Evolutionary conservation across 2,329 filamentous ascomycete genomes (phyloP).

Genomic region (Tolypocladium sp.): DNA sequence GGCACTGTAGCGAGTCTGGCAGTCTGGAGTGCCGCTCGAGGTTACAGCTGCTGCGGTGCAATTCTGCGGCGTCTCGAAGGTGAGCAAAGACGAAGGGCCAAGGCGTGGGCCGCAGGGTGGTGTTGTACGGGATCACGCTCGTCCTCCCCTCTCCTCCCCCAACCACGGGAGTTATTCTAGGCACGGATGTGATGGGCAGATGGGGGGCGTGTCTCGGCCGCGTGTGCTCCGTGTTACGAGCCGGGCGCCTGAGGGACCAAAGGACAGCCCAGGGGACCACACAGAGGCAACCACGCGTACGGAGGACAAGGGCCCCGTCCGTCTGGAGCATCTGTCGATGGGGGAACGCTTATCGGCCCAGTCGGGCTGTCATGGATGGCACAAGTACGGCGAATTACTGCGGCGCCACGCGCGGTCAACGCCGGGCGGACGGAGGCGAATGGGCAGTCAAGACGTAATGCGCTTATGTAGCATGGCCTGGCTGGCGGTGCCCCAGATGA

Average conservation of each 20-base stretch:
- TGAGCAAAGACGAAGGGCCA: not conserved
- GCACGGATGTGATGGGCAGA: not conserved
- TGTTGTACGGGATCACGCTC: not conserved
- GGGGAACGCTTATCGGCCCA: not conserved
- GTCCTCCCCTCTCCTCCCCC: not conserved
- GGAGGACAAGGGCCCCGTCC: too few relatives aligned
- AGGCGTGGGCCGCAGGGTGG: not conserved
- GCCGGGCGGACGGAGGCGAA: conserved; percentile 8
- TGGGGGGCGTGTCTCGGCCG: not conserved
- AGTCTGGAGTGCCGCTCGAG: not conserved
- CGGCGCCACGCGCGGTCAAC: not conserved
- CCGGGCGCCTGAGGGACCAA: not conserved
- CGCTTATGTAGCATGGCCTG: conserved; percentile 10
- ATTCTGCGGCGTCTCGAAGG: not conserved
- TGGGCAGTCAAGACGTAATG: conserved; percentile 16
- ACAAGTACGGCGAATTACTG: not conserved
- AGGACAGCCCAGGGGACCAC: not conserved
- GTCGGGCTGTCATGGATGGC: not conserved
- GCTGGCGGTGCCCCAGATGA: too few relatives aligned
- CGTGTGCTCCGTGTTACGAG: not conserved
- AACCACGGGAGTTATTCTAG: not conserved
- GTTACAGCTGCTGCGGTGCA: not conserved
- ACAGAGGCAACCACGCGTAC: not conserved
- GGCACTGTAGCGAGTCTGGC: not conserved
- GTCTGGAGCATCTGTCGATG: not conserved